These are phyloP conservation scores for Coelastrella sp. DNA, from an alignment of 139 green algal genomes.

Conservation along the genomic window DNA sequence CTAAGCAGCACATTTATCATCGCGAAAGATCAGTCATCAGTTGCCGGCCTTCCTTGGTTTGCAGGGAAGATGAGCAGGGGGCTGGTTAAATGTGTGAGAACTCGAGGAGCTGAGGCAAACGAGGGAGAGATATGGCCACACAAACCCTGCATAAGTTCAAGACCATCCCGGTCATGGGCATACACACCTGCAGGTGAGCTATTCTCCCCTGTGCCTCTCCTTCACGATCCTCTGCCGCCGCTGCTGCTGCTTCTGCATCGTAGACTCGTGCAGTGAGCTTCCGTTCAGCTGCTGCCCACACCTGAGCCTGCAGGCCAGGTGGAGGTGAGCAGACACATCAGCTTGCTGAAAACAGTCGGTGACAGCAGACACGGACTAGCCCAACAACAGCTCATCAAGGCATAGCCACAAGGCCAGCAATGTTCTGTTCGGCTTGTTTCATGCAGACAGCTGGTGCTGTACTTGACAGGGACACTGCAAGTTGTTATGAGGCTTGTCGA, in stretches of 20 bases:
- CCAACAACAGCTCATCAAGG: too few relatives aligned
- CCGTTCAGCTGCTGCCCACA: slow-evolving; percentile 79
- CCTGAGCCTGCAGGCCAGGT: slow-evolving; percentile 50
- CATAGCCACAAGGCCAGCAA: too few relatives aligned
- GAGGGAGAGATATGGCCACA: neutral
- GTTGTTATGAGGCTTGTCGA: too few relatives aligned
- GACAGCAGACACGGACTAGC: neutral
- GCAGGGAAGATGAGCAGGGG: too few relatives aligned
- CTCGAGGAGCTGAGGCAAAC: neutral
- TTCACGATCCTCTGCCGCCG: slow-evolving; percentile 59
- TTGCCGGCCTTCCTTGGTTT: too few relatives aligned
- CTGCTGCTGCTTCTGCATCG: slow-evolving; percentile 68
- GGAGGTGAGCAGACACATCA: slow-evolving; percentile 36
- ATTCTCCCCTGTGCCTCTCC: slow-evolving; percentile 49
- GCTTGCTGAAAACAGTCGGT: neutral
- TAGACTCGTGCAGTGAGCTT: slow-evolving; percentile 42
- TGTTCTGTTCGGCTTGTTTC: too few relatives aligned
- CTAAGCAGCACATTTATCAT: neutral
- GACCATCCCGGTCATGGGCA: too few relatives aligned
- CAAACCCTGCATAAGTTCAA: too few relatives aligned
- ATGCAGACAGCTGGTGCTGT: neutral
- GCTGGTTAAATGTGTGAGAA: neutral
- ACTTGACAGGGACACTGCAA: neutral
- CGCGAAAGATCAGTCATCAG: too few relatives aligned
- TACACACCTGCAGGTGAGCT: neutral